Conservation (phyloP, 768 basidiomycete genomes). For the Podaxis mareebaensis region DNA sequence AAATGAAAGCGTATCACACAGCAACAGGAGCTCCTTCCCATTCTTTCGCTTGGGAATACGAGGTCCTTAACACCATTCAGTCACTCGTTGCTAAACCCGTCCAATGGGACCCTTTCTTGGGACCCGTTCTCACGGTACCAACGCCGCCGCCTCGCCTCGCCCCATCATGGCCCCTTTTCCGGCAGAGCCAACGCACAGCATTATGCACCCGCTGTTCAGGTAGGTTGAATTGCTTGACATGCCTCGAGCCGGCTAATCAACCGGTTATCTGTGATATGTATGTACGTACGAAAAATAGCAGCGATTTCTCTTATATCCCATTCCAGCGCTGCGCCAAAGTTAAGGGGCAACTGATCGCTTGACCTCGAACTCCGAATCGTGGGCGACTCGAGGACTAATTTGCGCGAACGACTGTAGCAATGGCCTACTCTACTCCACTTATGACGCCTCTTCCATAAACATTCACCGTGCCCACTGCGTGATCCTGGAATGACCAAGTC, state of each 20-base stretch:
- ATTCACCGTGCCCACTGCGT: background rate
- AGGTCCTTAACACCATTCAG: background rate
- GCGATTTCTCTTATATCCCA: background rate
- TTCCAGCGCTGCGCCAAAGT: background rate
- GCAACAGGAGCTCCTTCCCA: background rate
- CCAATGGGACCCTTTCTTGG: slow-evolving; percentile 10
- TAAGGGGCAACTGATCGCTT: background rate
- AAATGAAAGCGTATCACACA: background rate
- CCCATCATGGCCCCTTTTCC: background rate
- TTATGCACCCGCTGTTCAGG: background rate
- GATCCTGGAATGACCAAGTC: slow-evolving; percentile 5
- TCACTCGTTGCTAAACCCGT: background rate
- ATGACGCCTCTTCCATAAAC: slow-evolving; percentile 10
- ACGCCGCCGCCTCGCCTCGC: background rate
- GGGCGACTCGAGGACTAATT: background rate
- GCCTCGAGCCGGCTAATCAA: slow-evolving; percentile 10
- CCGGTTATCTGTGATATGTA: background rate
- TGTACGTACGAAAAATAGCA: background rate
- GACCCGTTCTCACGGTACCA: background rate
- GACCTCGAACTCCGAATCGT: slow-evolving; percentile 7
- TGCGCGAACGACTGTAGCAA: background rate
- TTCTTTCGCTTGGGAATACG: background rate
- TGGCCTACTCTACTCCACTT: slow-evolving; percentile 5
- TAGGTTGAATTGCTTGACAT: background rate
- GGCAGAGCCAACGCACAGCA: background rate